Evolutionary conservation across 1,284 basidiomycete species (phyloP), one percentile per base, ranked within the genome.

Genomic region (Microbotryomycetes sp.): DNA sequence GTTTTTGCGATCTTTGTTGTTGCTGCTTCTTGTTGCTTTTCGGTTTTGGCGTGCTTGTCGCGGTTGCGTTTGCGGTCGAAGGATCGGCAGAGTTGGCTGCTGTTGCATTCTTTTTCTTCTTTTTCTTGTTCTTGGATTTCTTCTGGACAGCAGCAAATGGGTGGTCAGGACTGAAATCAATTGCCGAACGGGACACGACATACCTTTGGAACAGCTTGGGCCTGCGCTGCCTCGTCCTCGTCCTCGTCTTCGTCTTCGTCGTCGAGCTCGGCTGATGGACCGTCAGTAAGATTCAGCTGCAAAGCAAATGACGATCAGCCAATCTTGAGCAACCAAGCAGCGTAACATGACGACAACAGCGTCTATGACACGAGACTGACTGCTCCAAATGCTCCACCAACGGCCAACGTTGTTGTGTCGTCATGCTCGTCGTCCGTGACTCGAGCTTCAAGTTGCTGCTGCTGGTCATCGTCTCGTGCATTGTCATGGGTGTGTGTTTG

Each of bases 81-180:
- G 58, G 6, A 6, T 56, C 31, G 50, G 42, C 49, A 6, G 56
- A 16, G 3, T 32, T 29, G 31, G 22, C 56, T 23, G 36, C 59
- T 7, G 50, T 50, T 57, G 60, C 30, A 16, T 85, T 87, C 75
- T 86, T 87, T 54, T 76, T 72, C 15, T 77, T 77, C 62, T 79
- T 78, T 61, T 74, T 76, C 62, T 76, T 76, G 56, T 75, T 75
- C 74, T 70, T 77, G 74, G 62, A 80, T 79, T 59, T 78, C 75
- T 66, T 74, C 73, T 49, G 71, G 67, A 25, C n/a, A 47, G 19
- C 3, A 55, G 3, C n/a, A 6, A 9, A 4, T 15, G 23, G 22
- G 16, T 1, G 4, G 36, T 59, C 28, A 52, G 56, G 2, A 1
- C 0, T 0, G 22, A 6, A 1, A 25, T 31, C 49, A 7, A 14